Evolutionary conservation across 140 eudicot species (phyloP).

Genomic region (Stevia rebaudiana): DNA sequence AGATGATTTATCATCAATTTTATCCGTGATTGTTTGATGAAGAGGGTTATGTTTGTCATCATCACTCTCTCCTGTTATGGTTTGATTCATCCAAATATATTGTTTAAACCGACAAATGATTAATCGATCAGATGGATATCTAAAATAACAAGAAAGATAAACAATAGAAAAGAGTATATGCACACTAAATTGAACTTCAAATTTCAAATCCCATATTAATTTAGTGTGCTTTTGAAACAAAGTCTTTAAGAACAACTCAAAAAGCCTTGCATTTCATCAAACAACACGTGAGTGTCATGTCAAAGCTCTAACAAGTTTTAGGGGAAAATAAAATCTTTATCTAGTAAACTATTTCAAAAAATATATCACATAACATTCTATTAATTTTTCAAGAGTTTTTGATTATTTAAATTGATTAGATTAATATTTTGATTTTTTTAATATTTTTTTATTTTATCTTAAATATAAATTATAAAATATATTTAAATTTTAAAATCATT

Average conservation of each 20-base stretch:
- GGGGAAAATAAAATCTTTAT: background rate
- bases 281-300: background rate
- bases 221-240: background rate
- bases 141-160: slow-evolving; percentile 12
- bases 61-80: slow-evolving; percentile 52
- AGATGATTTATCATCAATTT: slow-evolving; percentile 16
- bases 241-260: background rate
- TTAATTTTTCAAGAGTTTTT: too few relatives aligned
- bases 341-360: too few relatives aligned
- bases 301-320: background rate
- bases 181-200: too few relatives aligned
- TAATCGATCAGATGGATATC: background rate
- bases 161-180: slow-evolving; percentile 9
- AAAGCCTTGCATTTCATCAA: background rate
- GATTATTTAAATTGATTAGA: too few relatives aligned
- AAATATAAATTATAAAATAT: too few relatives aligned
- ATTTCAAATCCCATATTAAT: background rate
- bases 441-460: too few relatives aligned
- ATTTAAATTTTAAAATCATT: too few relatives aligned
- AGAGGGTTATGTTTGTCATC: slow-evolving; percentile 32
- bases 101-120: slow-evolving; percentile 1
- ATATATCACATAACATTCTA: too few relatives aligned
- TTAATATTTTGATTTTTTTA: too few relatives aligned
- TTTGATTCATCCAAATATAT: slow-evolving; percentile 19
- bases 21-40: slow-evolving; percentile 20